Conservation (phyloP, 306 rosid genomes). For the Quercus dentata region DNA sequence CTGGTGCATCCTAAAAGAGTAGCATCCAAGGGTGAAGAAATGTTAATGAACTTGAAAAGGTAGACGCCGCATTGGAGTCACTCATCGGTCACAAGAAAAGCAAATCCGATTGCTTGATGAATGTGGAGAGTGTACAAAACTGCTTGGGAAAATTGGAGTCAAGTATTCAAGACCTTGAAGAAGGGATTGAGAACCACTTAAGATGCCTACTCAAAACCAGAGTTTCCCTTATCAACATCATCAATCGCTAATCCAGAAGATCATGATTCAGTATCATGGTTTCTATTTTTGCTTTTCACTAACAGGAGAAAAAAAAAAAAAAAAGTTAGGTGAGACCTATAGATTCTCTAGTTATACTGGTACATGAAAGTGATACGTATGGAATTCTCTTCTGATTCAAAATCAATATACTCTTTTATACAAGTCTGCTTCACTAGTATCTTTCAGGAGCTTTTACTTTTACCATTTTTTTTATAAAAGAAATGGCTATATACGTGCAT, state of each 20-base stretch:
- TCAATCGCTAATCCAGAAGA: neutral
- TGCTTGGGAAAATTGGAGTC: neutral
- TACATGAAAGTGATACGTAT: neutral
- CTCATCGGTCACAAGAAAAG: neutral
- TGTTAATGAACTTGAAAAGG: slow-evolving; percentile 31
- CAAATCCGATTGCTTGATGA: neutral
- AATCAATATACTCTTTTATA: neutral
- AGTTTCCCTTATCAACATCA: slow-evolving; percentile 12
- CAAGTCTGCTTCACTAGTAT: neutral
- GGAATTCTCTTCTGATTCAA: neutral
- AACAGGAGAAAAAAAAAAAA: neutral
- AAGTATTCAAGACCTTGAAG: slow-evolving; percentile 11
- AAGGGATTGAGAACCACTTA: slow-evolving; percentile 3
- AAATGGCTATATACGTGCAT: no score
- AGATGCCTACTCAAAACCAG: neutral
- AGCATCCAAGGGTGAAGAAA: slow-evolving; percentile 17
- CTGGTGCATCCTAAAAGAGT: slow-evolving; percentile 27
- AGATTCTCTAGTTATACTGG: neutral
- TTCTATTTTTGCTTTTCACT: neutral
- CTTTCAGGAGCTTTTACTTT: no score
- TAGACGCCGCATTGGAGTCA: neutral
- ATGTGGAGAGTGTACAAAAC: neutral
- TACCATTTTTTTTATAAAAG: no score
- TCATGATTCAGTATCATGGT: neutral
- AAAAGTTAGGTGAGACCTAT: no score